These are phyloP conservation scores for Vitellaria paradoxa DNA, from an alignment of 179 eudicot genomes.

Conservation along the genomic window DNA sequence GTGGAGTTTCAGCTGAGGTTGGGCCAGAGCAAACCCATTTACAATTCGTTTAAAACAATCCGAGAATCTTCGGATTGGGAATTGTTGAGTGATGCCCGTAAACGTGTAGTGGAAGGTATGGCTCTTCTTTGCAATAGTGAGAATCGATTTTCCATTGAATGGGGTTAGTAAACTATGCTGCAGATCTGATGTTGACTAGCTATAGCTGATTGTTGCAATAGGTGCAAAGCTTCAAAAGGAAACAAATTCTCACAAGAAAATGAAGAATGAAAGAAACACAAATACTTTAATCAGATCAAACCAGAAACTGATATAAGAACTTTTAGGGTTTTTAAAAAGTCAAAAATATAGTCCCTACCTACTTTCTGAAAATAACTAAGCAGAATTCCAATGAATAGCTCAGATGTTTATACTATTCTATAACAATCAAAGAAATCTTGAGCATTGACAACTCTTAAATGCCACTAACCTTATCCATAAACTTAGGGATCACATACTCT, in stretches of 20 bases:
- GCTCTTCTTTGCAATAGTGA: not conserved
- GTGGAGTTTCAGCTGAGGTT: conserved; percentile 30
- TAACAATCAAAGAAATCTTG: not conserved
- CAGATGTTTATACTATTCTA: not conserved
- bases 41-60: conserved; percentile 25
- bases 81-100: conserved; percentile 21
- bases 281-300: not conserved
- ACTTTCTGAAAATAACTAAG: not conserved
- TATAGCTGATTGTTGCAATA: too few relatives aligned
- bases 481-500: not conserved
- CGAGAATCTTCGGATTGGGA: conserved; percentile 33
- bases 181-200: not conserved
- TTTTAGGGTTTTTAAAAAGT: not conserved
- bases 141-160: not conserved
- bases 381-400: not conserved
- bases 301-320: not conserved
- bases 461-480: not conserved
- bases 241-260: not conserved
- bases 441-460: not conserved
- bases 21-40: conserved; percentile 31
- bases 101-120: conserved; percentile 37
- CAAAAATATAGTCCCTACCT: not conserved
- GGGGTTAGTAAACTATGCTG: not conserved
- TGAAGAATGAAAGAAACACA: too few relatives aligned
- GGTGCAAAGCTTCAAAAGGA: not conserved